Percentiles rank a stretch among this genome's conserved stretches.
phyloP scores from a whole-genome alignment of 257 asterid species.

The Henckelia pumila region DNA sequence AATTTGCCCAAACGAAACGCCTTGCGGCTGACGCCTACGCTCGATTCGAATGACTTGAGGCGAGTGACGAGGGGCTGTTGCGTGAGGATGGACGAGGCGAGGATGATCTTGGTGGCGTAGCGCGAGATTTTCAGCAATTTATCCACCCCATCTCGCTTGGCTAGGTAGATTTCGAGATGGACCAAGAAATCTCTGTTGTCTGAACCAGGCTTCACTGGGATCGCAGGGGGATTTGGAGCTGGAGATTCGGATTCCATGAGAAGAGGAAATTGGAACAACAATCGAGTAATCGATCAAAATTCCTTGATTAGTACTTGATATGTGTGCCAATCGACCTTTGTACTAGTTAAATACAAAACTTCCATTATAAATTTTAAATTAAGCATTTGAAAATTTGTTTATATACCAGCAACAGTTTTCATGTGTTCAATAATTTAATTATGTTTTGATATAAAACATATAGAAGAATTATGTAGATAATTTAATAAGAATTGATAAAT shows the following conservation, averaged over 20 bases:
- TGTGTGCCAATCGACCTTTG: no score
- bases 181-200: slow-evolving; percentile 49
- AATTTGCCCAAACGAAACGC: slow-evolving; percentile 94
- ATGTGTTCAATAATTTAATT: no score
- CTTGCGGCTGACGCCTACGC: slow-evolving; percentile 83
- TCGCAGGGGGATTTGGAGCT: slow-evolving; percentile 12
- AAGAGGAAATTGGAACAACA: neutral
- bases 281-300: no score
- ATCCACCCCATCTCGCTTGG: slow-evolving; percentile 93
- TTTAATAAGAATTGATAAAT: no score
- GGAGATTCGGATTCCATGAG: slow-evolving; percentile 41
- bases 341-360: no score
- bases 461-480: no score
- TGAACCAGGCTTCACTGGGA: slow-evolving; percentile 22
- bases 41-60: slow-evolving; percentile 79
- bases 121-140: slow-evolving; percentile 82
- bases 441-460: no score
- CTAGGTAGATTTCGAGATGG: slow-evolving; percentile 73
- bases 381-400: no score
- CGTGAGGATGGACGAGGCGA: slow-evolving; percentile 54
- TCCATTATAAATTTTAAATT: no score
- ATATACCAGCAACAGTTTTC: no score
- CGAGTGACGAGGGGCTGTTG: slow-evolving; percentile 36
- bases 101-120: slow-evolving; percentile 75
- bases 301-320: no score